phyloP scores from a whole-genome alignment of 495 filamentous ascomycete species.

The Pyronema domesticum region DNA sequence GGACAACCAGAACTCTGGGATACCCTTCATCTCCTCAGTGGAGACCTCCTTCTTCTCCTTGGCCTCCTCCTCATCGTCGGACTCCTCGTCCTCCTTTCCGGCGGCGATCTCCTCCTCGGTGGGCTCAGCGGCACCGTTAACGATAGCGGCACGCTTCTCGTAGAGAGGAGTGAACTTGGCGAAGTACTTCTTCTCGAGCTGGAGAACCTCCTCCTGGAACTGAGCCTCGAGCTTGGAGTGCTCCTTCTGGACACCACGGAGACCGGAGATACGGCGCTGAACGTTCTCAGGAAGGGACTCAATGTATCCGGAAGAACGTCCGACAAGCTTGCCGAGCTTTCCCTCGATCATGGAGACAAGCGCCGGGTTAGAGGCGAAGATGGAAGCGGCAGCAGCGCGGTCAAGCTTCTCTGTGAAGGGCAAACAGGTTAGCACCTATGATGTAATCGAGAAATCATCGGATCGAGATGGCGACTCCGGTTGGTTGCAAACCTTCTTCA shows the following conservation, averaged over 20 bases:
- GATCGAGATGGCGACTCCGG: constrained; percentile 3
- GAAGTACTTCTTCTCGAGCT: constrained; percentile 98
- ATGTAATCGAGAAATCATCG: too few relatives aligned
- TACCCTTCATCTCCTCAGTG: constrained; percentile 42
- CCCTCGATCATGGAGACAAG: constrained; percentile 94
- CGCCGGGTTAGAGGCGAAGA: constrained; percentile 85
- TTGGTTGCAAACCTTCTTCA: constrained; percentile 65
- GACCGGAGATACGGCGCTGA: constrained; percentile 76
- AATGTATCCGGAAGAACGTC: constrained; percentile 91
- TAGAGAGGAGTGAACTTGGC: constrained; percentile 96
- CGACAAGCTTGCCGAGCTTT: constrained; percentile 81
- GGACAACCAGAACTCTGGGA: constrained; percentile 98
- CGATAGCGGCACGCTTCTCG: constrained; percentile 78
- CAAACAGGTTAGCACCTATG: constrained; percentile 6
- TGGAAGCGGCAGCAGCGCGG: constrained; percentile 64
- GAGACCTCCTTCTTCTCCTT: constrained; percentile 35
- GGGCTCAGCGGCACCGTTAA: constrained; percentile 77
- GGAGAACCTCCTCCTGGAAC: constrained; percentile 93
- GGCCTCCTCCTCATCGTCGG: constrained; percentile 43
- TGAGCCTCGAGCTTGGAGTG: constrained; percentile 94
- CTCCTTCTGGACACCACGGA: constrained; percentile 97
- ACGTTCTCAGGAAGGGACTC: constrained; percentile 80
- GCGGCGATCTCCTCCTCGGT: constrained; percentile 69
- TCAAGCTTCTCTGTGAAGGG: constrained; percentile 62
- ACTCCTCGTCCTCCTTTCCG: constrained; percentile 64